Evolutionary conservation across 306 rosid genomes (phyloP).

Genomic region (Cucurbita pepo): DNA sequence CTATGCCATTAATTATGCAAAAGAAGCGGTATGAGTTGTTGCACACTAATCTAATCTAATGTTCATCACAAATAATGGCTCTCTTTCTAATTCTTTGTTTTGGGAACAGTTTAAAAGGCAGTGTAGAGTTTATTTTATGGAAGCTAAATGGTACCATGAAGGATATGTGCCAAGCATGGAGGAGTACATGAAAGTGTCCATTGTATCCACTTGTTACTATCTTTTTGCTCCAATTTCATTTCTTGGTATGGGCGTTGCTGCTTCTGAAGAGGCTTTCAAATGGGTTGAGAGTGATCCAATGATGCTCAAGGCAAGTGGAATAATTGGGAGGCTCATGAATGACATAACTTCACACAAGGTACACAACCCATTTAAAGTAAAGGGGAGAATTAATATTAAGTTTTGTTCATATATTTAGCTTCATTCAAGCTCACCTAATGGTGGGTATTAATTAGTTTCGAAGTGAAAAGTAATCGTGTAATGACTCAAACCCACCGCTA

Average conservation of each 20-base stretch:
- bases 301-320: neutral
- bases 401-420: neutral
- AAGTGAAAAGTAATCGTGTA: too few species aligned
- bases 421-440: neutral
- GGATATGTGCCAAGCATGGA: neutral
- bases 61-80: neutral
- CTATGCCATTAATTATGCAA: conserved; percentile 3
- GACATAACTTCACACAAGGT: neutral
- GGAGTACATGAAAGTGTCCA: neutral
- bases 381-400: too few species aligned
- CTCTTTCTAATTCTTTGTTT: neutral
- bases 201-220: neutral
- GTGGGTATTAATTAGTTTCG: too few species aligned
- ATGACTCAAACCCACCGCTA: too few species aligned
- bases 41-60: neutral
- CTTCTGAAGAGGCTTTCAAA: neutral
- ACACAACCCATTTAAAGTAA: neutral
- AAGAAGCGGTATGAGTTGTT: conserved; percentile 1
- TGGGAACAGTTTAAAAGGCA: neutral
- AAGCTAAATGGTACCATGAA: neutral
- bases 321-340: neutral
- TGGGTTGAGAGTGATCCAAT: neutral
- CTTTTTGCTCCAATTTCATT: neutral
- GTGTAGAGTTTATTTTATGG: neutral
- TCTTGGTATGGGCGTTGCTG: neutral